These are phyloP conservation scores for Pyrus bretschneideri DNA, from an alignment of 306 rosid species.

Conservation along the genomic window DNA sequence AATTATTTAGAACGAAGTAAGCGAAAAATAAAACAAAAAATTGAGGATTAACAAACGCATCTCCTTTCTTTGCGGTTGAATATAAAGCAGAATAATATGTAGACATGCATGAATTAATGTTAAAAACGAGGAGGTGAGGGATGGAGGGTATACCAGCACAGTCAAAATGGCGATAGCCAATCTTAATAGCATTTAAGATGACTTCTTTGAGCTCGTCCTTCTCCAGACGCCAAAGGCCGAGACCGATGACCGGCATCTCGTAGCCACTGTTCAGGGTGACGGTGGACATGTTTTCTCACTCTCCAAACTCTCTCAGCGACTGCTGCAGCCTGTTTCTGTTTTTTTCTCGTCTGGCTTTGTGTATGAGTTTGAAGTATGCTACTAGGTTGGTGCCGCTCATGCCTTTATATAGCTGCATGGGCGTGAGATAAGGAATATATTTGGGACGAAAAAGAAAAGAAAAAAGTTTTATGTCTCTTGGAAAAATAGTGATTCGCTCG, in stretches of 20 bases:
- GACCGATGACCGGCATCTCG: conserved; percentile 49
- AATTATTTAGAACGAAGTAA: background rate
- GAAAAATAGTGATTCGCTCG: background rate
- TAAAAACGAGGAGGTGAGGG: background rate
- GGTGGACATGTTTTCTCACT: conserved; percentile 16
- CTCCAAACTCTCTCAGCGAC: background rate
- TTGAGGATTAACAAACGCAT: too few relatives aligned
- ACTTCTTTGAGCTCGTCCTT: conserved; percentile 38
- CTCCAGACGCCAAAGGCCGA: conserved; percentile 68
- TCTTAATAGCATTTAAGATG: conserved; percentile 47
- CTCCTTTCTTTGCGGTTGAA: background rate
- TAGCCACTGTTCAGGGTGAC: conserved; percentile 52
- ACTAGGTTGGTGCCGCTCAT: background rate
- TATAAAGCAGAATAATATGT: background rate
- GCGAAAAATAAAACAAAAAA: too few relatives aligned
- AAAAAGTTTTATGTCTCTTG: background rate
- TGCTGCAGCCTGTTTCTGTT: background rate
- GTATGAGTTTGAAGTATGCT: background rate
- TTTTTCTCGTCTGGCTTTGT: background rate
- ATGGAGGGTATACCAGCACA: conserved; percentile 47
- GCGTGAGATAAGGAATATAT: background rate
- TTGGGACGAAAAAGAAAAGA: background rate
- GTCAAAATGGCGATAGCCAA: conserved; percentile 73
- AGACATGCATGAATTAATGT: background rate
- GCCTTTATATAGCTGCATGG: conserved; percentile 1